Percentiles rank a stretch among this genome's conserved stretches.
Conservation (phyloP, 164 flowering plant genomes). For the Nymphaea colorata region DNA sequence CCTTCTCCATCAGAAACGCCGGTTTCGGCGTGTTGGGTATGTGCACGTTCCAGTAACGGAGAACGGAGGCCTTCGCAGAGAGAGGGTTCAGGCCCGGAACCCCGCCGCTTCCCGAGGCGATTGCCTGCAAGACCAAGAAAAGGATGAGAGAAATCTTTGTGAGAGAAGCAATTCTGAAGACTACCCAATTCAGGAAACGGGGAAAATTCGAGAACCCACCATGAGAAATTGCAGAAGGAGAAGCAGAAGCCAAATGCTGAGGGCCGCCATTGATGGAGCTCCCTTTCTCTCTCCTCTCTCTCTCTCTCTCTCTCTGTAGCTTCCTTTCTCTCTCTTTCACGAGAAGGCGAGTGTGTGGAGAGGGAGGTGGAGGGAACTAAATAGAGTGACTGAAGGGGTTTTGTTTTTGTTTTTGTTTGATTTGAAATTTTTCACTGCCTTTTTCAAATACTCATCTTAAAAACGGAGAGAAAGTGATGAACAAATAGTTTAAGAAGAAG, state of each 20-base stretch:
- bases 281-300: background rate
- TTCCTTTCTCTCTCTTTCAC: too few relatives aligned
- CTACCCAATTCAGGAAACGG: too few relatives aligned
- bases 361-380: too few relatives aligned
- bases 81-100: constrained; percentile 34
- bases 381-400: too few relatives aligned
- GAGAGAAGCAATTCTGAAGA: too few relatives aligned
- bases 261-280: background rate
- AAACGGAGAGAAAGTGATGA: too few relatives aligned
- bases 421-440: too few relatives aligned
- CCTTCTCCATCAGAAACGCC: constrained; percentile 48
- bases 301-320: background rate
- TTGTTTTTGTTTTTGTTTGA: too few relatives aligned
- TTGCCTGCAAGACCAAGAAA: background rate
- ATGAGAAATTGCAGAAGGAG: background rate
- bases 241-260: background rate
- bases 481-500: too few relatives aligned
- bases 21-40: constrained; percentile 43
- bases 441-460: too few relatives aligned
- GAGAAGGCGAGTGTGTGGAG: too few relatives aligned
- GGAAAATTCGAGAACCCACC: background rate
- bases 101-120: background rate
- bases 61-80: constrained; percentile 49
- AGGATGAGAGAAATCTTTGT: background rate
- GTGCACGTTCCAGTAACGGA: constrained; percentile 74